phyloP scores from a whole-genome alignment of 2,329 filamentous ascomycete genomes.

The Alternaria triticimaculans region DNA sequence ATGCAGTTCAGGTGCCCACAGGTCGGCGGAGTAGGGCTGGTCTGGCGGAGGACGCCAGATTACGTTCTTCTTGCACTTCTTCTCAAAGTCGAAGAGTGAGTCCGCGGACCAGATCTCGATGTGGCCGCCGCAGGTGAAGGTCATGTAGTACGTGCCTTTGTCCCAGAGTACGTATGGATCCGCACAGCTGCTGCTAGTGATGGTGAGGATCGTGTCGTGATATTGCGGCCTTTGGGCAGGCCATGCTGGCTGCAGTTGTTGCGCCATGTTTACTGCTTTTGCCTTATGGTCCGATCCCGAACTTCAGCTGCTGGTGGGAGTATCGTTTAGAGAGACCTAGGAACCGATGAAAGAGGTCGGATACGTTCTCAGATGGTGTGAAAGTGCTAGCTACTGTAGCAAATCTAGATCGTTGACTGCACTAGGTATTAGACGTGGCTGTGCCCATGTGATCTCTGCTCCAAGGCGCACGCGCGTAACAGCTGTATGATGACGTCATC shows the following conservation, averaged over 20 bases:
- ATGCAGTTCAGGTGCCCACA: slow-evolving; percentile 66
- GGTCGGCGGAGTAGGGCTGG: slow-evolving; percentile 52
- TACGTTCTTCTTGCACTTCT: slow-evolving; percentile 46
- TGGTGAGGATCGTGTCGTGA: slow-evolving; percentile 51
- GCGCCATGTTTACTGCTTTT: not conserved
- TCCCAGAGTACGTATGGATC: slow-evolving; percentile 55
- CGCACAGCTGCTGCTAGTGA: slow-evolving; percentile 50
- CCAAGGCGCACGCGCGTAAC: slow-evolving; percentile 13
- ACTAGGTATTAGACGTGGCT: not conserved
- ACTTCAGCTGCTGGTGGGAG: too few relatives aligned
- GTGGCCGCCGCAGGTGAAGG: slow-evolving; percentile 54
- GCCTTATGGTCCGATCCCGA: too few relatives aligned
- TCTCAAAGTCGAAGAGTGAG: slow-evolving; percentile 50
- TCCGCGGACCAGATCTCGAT: slow-evolving; percentile 55
- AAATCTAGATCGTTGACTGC: not conserved
- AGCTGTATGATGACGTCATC: slow-evolving; percentile 23
- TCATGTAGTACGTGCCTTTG: slow-evolving; percentile 55
- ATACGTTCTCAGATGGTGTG: not conserved
- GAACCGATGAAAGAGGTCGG: too few relatives aligned
- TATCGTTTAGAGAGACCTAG: not conserved
- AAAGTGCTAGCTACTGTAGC: not conserved
- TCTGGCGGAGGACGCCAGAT: slow-evolving; percentile 54
- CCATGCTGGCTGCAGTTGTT: slow-evolving; percentile 11
- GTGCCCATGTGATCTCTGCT: slow-evolving; percentile 11
- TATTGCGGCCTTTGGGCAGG: slow-evolving; percentile 31